Evolutionary conservation across 208 protist genomes (phyloP), one percentile per base, ranked within the genome.

Genomic region (Leishmania major): DNA sequence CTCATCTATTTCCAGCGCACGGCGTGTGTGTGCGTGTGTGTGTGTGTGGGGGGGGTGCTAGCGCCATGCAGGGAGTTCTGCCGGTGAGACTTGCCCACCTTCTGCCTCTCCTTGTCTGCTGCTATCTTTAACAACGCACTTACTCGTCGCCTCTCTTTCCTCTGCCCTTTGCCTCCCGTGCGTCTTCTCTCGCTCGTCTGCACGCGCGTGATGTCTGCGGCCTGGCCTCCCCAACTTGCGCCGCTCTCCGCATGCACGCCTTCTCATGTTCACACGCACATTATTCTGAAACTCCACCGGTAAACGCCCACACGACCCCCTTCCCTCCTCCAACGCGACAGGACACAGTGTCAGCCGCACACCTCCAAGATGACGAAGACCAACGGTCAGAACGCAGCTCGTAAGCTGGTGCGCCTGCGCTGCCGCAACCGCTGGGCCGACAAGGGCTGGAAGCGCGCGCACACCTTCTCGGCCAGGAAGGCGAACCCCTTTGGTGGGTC

Each of bases 401-500:
- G 99, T 93, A 99, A 99, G 94, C 94, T 99, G 43, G 90, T 94
- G 75, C 92, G 83, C 79, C 89, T 98, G 81, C 97, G 98, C 88
- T 92, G 97, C 85, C 89, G 93, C 75, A 89, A 99, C 84, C 92
- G 97, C 77, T 99, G 99, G 99, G 94, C 97, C 72, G 98, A 99
- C 90, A 99, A 99, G 93, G 71, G 84, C 49, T 99, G 98, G 95
- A 99, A 99, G 92, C 99, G 99, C 91, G 85, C 93, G 75, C 94
- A 99, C 89, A 98, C 99, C 75, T 95, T 96, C 79, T 97, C 98
- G 51, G 91, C 92, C 43, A 88, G 98, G 86, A 99, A 99, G 94
- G 95, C 97, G 81, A 99, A 99, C 89, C 99, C 99, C 66, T 99
- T 99, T 91, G 96, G 93, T 81, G 99, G 99, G 78, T 97, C 99